phyloP scores from a whole-genome alignment of 805 yeast genomes.

The Ascoidea rubescens region DNA sequence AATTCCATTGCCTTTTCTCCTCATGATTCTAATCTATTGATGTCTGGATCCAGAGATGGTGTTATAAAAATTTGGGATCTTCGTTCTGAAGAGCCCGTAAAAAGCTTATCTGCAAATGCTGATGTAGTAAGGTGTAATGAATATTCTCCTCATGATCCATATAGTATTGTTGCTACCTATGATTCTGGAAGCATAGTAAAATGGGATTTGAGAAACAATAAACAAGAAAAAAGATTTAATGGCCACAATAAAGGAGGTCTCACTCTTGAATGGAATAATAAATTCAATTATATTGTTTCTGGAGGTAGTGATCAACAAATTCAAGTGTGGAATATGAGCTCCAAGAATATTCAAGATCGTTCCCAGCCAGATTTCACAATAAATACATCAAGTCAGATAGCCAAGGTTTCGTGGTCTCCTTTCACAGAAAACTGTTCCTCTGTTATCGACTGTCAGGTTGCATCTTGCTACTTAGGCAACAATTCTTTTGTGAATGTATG shows the following conservation, averaged over 20 bases:
- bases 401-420: conserved; percentile 59
- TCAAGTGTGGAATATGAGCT: conserved; percentile 57
- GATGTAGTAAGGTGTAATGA: conserved; percentile 34
- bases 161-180: conserved; percentile 62
- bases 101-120: conserved; percentile 3
- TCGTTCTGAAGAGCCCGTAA: conserved; percentile 30
- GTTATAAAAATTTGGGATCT: conserved; percentile 66
- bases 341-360: conserved; percentile 20
- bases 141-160: conserved; percentile 36
- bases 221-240: conserved; percentile 44
- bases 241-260: conserved; percentile 91
- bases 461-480: conserved; percentile 29
- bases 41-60: conserved; percentile 74
- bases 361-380: conserved; percentile 54
- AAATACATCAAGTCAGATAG: conserved; percentile 64
- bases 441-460: conserved; percentile 53
- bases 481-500: conserved; percentile 6
- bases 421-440: conserved; percentile 22
- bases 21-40: conserved; percentile 20
- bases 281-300: conserved; percentile 64
- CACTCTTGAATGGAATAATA: conserved; percentile 81
- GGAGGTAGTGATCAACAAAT: conserved; percentile 88
- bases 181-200: conserved; percentile 82
- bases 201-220: conserved; percentile 71
- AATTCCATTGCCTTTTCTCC: conserved; percentile 29